Evolutionary conservation across 2,329 filamentous ascomycete species (phyloP).

Genomic region (Lecanoromycetidae sp.): DNA sequence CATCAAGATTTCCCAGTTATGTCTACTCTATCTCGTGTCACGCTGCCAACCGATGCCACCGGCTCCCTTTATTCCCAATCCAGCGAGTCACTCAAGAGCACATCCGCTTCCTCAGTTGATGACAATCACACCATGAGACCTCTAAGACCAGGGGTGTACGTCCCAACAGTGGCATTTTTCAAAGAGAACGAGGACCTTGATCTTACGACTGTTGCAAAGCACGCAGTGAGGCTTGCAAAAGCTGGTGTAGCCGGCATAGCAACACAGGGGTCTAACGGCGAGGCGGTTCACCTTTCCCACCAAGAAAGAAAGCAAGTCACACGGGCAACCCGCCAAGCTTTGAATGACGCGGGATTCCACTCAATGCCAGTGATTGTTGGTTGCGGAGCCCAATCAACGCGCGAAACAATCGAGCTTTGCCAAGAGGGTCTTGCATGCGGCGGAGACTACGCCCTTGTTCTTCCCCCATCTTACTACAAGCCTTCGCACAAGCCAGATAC

Average conservation of each 20-base stretch:
- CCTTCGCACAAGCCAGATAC: constrained; percentile 50
- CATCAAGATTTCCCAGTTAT: constrained; percentile 2
- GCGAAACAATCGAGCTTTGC: constrained; percentile 60
- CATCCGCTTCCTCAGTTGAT: constrained; percentile 16
- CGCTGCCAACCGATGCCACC: constrained; percentile 6
- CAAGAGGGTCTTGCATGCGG: constrained; percentile 56
- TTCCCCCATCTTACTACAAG: constrained; percentile 67
- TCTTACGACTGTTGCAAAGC: constrained; percentile 44
- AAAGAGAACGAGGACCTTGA: constrained; percentile 55
- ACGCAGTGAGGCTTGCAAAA: constrained; percentile 56
- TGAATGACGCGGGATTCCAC: constrained; percentile 53
- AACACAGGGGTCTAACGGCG: constrained; percentile 70
- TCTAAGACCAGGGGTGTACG: constrained; percentile 48
- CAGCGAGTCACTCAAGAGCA: constrained; percentile 16
- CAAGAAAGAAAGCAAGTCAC: constrained; percentile 59
- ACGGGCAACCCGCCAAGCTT: constrained; percentile 53
- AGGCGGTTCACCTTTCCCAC: constrained; percentile 66
- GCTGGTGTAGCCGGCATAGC: constrained; percentile 63
- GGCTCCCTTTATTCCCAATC: constrained; percentile 16
- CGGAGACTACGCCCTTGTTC: constrained; percentile 62
- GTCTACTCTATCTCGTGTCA: neutral
- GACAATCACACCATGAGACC: constrained; percentile 18
- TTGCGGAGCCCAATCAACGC: constrained; percentile 59
- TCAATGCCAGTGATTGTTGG: constrained; percentile 64
- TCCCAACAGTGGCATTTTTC: constrained; percentile 66